Evolutionary conservation across 441 rosid species (phyloP).

Genomic region (Populus hybrid): DNA sequence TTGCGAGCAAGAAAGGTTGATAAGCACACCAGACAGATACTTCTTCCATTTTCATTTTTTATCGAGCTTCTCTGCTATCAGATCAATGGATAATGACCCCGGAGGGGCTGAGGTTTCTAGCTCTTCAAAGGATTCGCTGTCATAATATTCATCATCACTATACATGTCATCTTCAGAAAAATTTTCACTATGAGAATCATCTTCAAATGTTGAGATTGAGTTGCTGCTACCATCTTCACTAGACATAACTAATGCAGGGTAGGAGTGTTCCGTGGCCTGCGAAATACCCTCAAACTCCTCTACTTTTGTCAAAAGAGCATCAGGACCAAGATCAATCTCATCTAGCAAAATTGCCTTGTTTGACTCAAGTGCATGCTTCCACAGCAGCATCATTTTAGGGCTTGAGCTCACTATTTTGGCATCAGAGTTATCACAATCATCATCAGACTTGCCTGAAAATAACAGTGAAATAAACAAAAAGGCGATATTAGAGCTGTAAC

Average conservation of each 20-base stretch:
- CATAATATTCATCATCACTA: conserved; percentile 31
- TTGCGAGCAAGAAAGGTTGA: neutral
- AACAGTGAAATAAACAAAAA: conserved; percentile 14
- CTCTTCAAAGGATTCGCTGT: conserved; percentile 41
- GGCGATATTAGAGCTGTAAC: conserved; percentile 1
- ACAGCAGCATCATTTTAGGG: conserved; percentile 73
- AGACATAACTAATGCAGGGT: conserved; percentile 54
- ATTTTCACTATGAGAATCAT: conserved; percentile 23
- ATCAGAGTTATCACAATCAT: conserved; percentile 17
- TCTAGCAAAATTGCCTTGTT: conserved; percentile 64
- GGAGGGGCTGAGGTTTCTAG: conserved; percentile 30
- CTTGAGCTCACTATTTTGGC: conserved; percentile 42
- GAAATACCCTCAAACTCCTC: conserved; percentile 70
- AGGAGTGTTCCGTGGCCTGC: conserved; percentile 69
- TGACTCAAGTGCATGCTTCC: conserved; percentile 71
- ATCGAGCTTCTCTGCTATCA: conserved; percentile 44
- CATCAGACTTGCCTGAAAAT: conserved; percentile 29
- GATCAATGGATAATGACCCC: conserved; percentile 70
- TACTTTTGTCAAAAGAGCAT: conserved; percentile 61
- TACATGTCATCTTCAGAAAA: conserved; percentile 22
- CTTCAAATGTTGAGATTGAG: conserved; percentile 28
- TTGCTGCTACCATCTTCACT: conserved; percentile 28
- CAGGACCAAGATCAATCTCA: conserved; percentile 55
- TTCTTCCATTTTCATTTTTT: neutral
- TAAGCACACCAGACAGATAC: neutral